phyloP scores from a whole-genome alignment of 352 stramenopile genomes.

The Phytophthora litchii region DNA sequence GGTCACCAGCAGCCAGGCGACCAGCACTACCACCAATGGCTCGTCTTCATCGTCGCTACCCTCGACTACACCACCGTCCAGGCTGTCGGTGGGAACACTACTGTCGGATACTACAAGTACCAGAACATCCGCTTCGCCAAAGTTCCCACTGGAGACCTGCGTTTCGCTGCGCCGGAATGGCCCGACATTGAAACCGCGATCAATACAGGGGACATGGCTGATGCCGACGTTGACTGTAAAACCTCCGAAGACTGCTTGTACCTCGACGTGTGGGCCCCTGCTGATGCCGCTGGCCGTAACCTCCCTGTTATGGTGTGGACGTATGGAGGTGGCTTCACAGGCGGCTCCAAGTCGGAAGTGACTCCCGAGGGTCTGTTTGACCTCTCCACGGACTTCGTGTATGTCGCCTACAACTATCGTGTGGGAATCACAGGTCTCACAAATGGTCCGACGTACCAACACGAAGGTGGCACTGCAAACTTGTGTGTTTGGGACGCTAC shows the following conservation, averaged over 20 bases:
- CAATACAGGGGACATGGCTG: constrained; percentile 36
- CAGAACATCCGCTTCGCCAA: constrained; percentile 42
- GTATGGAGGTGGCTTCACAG: constrained; percentile 35
- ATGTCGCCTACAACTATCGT: constrained; percentile 48
- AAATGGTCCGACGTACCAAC: constrained; percentile 30
- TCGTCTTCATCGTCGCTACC: constrained; percentile 19
- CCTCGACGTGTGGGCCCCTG: constrained; percentile 42
- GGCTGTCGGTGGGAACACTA: constrained; percentile 29
- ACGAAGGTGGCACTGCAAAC: constrained; percentile 35
- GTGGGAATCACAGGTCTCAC: constrained; percentile 34
- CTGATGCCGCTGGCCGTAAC: constrained; percentile 24
- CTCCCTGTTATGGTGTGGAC: constrained; percentile 44
- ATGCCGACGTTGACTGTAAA: constrained; percentile 29
- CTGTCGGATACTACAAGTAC: constrained; percentile 42
- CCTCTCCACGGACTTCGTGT: constrained; percentile 36
- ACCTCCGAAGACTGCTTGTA: constrained; percentile 42
- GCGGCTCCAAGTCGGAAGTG: constrained; percentile 27
- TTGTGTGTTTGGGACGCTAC: constrained; percentile 33
- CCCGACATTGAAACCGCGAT: constrained; percentile 24
- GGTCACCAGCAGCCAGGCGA: constrained; percentile 3
- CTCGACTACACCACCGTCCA: constrained; percentile 39
- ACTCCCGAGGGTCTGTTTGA: constrained; percentile 35
- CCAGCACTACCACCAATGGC: not conserved
- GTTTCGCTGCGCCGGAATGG: constrained; percentile 33
- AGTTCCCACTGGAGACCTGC: constrained; percentile 25